These are phyloP conservation scores for Periglandula ipomoeae DNA, from an alignment of 2,329 filamentous ascomycete species.

Conservation along the genomic window DNA sequence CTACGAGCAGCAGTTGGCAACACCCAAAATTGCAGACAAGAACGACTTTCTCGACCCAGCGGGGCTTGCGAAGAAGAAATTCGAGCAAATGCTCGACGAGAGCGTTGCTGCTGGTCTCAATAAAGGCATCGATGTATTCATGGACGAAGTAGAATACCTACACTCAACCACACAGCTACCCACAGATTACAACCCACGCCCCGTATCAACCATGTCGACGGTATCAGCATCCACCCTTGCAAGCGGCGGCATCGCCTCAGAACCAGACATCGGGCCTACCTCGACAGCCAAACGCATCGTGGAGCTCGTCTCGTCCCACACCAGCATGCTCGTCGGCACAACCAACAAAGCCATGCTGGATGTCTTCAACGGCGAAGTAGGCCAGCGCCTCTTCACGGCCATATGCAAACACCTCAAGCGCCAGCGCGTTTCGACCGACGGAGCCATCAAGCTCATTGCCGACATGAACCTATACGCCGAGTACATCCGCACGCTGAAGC, in stretches of 20 bases:
- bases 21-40: constrained; percentile 72
- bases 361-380: constrained; percentile 97
- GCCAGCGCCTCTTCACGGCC: constrained; percentile 80
- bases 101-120: constrained; percentile 91
- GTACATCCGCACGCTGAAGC: constrained; percentile 73
- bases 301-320: constrained; percentile 79
- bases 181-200: constrained; percentile 78
- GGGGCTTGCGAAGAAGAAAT: constrained; percentile 92
- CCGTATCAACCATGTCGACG: constrained; percentile 13
- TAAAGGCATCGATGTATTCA: constrained; percentile 95
- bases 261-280: constrained; percentile 56
- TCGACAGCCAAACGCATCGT: constrained; percentile 72
- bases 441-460: constrained; percentile 85
- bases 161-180: constrained; percentile 79
- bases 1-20: constrained; percentile 87
- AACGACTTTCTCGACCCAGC: constrained; percentile 93
- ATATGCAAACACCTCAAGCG: constrained; percentile 97
- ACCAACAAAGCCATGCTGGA: constrained; percentile 98
- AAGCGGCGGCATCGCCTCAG: constrained; percentile 23
- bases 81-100: constrained; percentile 97
- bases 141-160: constrained; percentile 96
- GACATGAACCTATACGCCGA: constrained; percentile 93
- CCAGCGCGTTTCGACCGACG: constrained; percentile 82
- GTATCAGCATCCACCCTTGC: constrained; percentile 12
- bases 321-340: constrained; percentile 83